Evolutionary conservation across 1,284 basidiomycete genomes (phyloP).

Genomic region (Moesziomyces antarcticus): DNA sequence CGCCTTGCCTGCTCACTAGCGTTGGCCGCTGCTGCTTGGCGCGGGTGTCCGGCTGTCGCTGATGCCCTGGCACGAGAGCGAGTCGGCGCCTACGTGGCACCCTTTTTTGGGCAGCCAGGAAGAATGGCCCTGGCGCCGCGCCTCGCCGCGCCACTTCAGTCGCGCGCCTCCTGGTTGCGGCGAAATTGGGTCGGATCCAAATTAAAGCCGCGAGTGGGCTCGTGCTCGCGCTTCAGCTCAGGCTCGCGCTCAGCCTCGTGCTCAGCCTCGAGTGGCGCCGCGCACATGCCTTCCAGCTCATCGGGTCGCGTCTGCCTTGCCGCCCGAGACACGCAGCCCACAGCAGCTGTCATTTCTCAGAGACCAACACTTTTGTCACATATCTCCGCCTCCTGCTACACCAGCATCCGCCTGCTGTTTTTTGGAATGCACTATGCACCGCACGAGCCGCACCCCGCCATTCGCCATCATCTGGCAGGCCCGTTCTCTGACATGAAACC

Average conservation of each 20-base stretch:
- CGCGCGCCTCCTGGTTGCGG: background rate
- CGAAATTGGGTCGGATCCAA: background rate
- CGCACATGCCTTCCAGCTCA: conserved; percentile 12
- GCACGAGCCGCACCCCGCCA: background rate
- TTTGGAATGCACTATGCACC: background rate
- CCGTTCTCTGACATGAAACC: background rate
- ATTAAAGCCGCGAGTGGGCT: conserved; percentile 4
- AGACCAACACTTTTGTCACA: conserved; percentile 5
- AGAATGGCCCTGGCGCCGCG: background rate
- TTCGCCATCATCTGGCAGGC: too few relatives aligned
- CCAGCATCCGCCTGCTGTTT: background rate
- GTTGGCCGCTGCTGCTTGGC: too few relatives aligned
- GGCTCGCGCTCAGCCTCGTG: too few relatives aligned
- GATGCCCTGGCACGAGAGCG: background rate
- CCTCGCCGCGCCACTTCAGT: background rate
- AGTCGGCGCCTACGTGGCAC: conserved; percentile 17
- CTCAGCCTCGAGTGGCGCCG: background rate
- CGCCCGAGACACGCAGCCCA: conserved; percentile 11
- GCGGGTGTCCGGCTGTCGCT: too few relatives aligned
- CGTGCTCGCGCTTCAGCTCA: background rate
- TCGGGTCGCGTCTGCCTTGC: conserved; percentile 7
- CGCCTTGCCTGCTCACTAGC: too few relatives aligned
- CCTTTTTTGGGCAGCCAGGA: background rate
- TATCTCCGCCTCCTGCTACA: background rate
- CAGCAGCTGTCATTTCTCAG: conserved; percentile 3